These are phyloP conservation scores for Cymbidium sinense DNA, from an alignment of 106 monocot genomes.

Conservation along the genomic window DNA sequence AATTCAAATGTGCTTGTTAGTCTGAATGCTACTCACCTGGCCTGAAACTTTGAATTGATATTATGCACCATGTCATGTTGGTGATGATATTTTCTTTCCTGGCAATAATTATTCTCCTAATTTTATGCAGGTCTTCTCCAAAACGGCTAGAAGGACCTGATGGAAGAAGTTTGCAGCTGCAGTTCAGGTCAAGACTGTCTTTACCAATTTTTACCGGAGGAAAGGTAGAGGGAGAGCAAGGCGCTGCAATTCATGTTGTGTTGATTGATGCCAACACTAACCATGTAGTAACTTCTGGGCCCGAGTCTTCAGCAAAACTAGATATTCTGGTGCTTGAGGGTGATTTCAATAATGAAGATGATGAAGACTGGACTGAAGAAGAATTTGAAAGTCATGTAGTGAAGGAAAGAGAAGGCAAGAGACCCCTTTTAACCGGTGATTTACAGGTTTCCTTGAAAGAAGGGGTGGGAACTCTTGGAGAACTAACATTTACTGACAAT, in stretches of 20 bases:
- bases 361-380: slow-evolving; percentile 32
- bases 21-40: background rate
- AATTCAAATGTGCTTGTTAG: background rate
- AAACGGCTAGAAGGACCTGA: slow-evolving; percentile 36
- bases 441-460: slow-evolving; percentile 30
- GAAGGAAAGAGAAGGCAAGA: slow-evolving; percentile 38
- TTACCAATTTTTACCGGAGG: slow-evolving; percentile 37
- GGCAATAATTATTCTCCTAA: background rate
- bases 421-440: slow-evolving; percentile 36
- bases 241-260: slow-evolving; percentile 44
- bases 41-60: background rate
- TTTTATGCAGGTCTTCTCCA: slow-evolving; percentile 24
- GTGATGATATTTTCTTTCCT: background rate
- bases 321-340: slow-evolving; percentile 37
- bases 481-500: slow-evolving; percentile 35
- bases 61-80: background rate
- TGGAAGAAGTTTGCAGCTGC: slow-evolving; percentile 40
- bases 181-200: slow-evolving; percentile 33
- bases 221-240: slow-evolving; percentile 42
- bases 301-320: slow-evolving; percentile 32
- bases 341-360: slow-evolving; percentile 35
- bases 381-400: slow-evolving; percentile 40
- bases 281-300: slow-evolving; percentile 29
- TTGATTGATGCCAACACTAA: slow-evolving; percentile 32
- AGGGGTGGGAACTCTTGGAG: slow-evolving; percentile 36